A percentile compares a stretch with the other conserved stretches of the same genome.
Evolutionary conservation across 2,329 filamentous ascomycete genomes (phyloP).

Genomic region (Diaporthe humulicola): DNA sequence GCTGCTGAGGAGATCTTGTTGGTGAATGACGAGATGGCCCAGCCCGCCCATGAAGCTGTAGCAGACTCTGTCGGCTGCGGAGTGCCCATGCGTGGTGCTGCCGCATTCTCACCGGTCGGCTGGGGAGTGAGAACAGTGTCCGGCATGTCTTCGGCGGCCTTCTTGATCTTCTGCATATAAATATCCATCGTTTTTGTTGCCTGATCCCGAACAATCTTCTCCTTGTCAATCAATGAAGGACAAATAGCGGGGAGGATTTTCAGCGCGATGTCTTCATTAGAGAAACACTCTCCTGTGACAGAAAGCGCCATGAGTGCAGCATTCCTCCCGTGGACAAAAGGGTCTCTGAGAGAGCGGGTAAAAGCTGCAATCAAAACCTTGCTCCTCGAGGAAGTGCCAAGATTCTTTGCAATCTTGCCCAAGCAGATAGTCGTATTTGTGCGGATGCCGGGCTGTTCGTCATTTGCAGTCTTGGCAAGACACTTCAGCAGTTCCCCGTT

Average conservation of each 20-base stretch:
- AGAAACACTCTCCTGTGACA: slow-evolving; percentile 88
- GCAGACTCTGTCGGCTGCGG: slow-evolving; percentile 73
- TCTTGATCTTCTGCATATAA: slow-evolving; percentile 86
- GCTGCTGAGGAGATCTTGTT: slow-evolving; percentile 89
- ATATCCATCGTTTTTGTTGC: slow-evolving; percentile 89
- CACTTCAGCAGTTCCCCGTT: slow-evolving; percentile 94
- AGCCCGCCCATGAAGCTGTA: slow-evolving; percentile 86
- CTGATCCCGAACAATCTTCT: slow-evolving; percentile 94
- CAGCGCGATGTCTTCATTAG: slow-evolving; percentile 87
- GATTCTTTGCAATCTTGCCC: slow-evolving; percentile 93
- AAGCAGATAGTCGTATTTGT: slow-evolving; percentile 99
- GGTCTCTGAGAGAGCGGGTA: slow-evolving; percentile 87
- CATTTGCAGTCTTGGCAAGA: slow-evolving; percentile 95
- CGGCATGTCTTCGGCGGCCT: slow-evolving; percentile 81
- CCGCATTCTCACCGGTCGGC: slow-evolving; percentile 63
- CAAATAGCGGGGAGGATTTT: slow-evolving; percentile 88
- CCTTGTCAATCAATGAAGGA: slow-evolving; percentile 90
- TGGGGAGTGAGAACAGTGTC: slow-evolving; percentile 80
- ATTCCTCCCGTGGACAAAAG: slow-evolving; percentile 94
- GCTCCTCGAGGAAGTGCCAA: slow-evolving; percentile 81
- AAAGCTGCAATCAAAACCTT: slow-evolving; percentile 97
- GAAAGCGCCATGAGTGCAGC: slow-evolving; percentile 88
- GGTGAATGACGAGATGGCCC: slow-evolving; percentile 98
- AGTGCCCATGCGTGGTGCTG: slow-evolving; percentile 81
- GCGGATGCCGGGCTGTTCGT: slow-evolving; percentile 95